These are phyloP conservation scores for Coniochaeta ligniaria DNA, from an alignment of 2,329 filamentous ascomycete species.

Conservation along the genomic window DNA sequence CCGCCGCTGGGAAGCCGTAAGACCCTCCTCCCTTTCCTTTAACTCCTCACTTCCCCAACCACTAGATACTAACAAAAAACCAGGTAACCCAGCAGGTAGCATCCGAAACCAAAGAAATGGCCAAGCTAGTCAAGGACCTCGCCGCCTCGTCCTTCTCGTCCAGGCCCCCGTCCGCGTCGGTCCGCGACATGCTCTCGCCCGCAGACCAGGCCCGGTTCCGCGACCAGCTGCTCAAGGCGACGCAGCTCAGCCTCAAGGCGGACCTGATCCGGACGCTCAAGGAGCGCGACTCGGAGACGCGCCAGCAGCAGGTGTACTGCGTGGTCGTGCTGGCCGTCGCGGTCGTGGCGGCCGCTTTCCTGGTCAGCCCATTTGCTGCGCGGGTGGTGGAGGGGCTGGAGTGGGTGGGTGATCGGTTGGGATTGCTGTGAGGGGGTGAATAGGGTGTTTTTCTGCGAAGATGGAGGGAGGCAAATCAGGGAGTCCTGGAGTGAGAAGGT, in stretches of 20 bases:
- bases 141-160: neutral
- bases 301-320: neutral
- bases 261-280: neutral
- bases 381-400: neutral
- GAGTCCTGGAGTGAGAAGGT: too few relatives aligned
- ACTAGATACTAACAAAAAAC: neutral
- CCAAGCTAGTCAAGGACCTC: neutral
- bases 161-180: neutral
- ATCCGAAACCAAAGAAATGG: neutral
- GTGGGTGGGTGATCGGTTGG: neutral
- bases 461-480: too few relatives aligned
- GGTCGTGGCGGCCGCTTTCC: neutral
- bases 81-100: neutral
- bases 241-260: neutral
- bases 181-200: neutral
- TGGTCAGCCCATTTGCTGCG: neutral
- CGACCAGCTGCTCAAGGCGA: neutral
- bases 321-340: neutral
- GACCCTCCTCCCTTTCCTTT: neutral
- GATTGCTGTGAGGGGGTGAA: neutral
- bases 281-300: neutral
- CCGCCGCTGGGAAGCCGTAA: neutral
- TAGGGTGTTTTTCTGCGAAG: neutral
- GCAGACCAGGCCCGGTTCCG: neutral
- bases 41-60: neutral